phyloP scores from a whole-genome alignment of 1,139 yeast genomes.

The Nakaseomyces sp. region DNA sequence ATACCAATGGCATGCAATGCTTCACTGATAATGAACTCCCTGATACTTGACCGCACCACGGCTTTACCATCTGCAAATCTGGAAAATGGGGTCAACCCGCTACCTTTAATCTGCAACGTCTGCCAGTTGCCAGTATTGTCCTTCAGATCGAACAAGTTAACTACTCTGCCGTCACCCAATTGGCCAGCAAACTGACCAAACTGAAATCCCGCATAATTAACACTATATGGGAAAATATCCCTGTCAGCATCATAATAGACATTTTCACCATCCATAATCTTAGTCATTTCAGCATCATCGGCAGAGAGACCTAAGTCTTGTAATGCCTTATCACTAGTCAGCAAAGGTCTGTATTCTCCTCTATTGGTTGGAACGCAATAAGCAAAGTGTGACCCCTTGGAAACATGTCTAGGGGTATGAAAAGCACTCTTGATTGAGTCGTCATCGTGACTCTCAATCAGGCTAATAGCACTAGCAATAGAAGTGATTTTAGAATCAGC shows the following conservation, averaged over 20 bases:
- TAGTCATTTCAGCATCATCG: conserved; percentile 39
- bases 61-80: conserved; percentile 97
- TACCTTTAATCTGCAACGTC: conserved; percentile 72
- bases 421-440: conserved; percentile 19
- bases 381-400: conserved; percentile 60
- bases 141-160: conserved; percentile 64
- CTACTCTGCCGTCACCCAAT: conserved; percentile 89
- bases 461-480: conserved; percentile 8
- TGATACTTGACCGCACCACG: conserved; percentile 71
- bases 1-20: conserved; percentile 72
- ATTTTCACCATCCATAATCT: conserved; percentile 56
- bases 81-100: conserved; percentile 85
- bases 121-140: conserved; percentile 30
- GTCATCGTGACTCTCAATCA: conserved; percentile 5
- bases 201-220: conserved; percentile 93
- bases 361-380: conserved; percentile 61
- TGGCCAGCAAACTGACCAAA: conserved; percentile 97
- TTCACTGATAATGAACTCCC: conserved; percentile 84
- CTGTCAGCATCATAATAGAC: conserved; percentile 32
- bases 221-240: conserved; percentile 72
- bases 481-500: conserved; percentile 12
- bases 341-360: conserved; percentile 44
- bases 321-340: conserved; percentile 55
- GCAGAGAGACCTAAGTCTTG: conserved; percentile 47
- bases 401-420: conserved; percentile 48